Conservation (phyloP, 164 flowering plant species). For the Malania oleifera region DNA sequence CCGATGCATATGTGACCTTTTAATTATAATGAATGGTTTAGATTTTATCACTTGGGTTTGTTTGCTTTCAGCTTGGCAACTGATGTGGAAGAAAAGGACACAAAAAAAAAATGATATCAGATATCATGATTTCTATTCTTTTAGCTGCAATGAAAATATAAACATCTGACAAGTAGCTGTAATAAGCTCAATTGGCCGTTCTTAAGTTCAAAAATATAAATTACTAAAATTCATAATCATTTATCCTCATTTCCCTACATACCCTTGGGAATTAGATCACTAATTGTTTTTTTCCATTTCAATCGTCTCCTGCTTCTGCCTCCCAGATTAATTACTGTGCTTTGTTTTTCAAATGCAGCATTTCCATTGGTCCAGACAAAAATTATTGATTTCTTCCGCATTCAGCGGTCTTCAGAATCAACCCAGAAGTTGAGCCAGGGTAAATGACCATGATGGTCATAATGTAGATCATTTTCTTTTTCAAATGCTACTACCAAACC, state of each 20-base stretch:
- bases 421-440: constrained; percentile 31
- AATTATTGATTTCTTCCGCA: constrained; percentile 84
- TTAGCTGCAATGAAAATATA: no score
- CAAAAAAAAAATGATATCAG: neutral
- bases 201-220: no score
- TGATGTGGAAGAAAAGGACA: neutral
- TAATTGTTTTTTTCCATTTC: neutral
- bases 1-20: no score
- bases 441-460: constrained; percentile 19
- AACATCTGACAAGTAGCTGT: no score
- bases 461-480: no score
- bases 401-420: constrained; percentile 39
- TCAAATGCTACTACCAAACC: no score
- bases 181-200: no score
- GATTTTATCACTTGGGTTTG: no score
- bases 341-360: constrained; percentile 32
- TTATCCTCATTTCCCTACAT: no score
- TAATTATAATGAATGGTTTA: no score
- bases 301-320: neutral
- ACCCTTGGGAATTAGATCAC: neutral
- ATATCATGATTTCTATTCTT: no score
- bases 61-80: neutral
- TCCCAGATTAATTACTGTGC: neutral
- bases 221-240: no score
- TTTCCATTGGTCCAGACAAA: constrained; percentile 86